A percentile compares a stretch with the other conserved stretches of the same genome.
These are phyloP conservation scores for Sugiyamaella qingdaonensis DNA, from an alignment of 805 yeast species.

Conservation along the genomic window DNA sequence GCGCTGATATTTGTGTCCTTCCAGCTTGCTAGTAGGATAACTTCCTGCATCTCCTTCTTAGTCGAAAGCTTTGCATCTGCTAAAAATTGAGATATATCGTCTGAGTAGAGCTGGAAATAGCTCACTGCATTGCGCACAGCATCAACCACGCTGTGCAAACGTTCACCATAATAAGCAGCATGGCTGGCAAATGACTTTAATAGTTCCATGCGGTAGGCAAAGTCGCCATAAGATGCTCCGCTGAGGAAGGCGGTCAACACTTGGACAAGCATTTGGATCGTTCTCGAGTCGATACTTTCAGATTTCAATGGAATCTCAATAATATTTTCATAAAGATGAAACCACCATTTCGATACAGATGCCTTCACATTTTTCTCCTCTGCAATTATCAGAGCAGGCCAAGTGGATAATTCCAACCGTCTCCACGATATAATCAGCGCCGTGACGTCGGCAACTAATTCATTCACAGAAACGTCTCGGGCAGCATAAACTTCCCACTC, in stretches of 20 bases:
- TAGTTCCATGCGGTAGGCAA: conserved; percentile 51
- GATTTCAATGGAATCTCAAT: conserved; percentile 28
- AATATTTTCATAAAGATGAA: conserved; percentile 76
- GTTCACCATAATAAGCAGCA: conserved; percentile 32
- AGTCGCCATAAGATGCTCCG: conserved; percentile 76
- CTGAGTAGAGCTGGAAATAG: conserved; percentile 64
- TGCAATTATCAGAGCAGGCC: conserved; percentile 65
- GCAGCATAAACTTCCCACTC: conserved; percentile 96
- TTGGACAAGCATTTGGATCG: conserved; percentile 38
- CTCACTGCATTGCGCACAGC: conserved; percentile 55
- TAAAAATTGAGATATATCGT: conserved; percentile 46
- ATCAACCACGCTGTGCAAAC: conserved; percentile 28
- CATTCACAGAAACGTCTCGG: conserved; percentile 60
- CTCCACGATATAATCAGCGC: conserved; percentile 85
- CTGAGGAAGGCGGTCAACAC: conserved; percentile 74
- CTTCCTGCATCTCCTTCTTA: conserved; percentile 78
- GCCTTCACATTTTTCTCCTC: conserved; percentile 53
- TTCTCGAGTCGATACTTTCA: conserved; percentile 35
- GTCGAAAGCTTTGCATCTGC: conserved; percentile 46
- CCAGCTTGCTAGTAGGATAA: conserved; percentile 91
- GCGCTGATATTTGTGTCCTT: conserved; percentile 94
- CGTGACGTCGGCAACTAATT: conserved; percentile 55
- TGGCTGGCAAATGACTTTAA: conserved; percentile 64
- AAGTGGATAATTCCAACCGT: conserved; percentile 74
- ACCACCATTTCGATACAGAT: conserved; percentile 82